A percentile compares a stretch with the other conserved stretches of the same genome.
phyloP scores from a whole-genome alignment of 495 filamentous ascomycete species.

The Amphirosellinia nigrospora region DNA sequence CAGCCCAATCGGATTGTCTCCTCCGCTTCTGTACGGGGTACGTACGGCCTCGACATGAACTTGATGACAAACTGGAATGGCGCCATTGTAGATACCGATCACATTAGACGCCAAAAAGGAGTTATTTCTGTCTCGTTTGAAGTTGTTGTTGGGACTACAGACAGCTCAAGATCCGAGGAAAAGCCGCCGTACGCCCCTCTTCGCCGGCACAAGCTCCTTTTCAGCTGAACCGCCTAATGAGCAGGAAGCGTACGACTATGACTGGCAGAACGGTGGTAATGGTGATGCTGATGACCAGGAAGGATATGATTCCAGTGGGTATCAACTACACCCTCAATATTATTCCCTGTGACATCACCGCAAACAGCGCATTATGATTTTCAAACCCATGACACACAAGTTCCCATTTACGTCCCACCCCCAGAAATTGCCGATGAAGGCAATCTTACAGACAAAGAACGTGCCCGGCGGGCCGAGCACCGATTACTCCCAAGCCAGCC shows the following conservation, averaged over 20 bases:
- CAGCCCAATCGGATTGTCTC: slow-evolving; percentile 62
- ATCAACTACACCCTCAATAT: slow-evolving; percentile 32
- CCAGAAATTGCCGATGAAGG: slow-evolving; percentile 61
- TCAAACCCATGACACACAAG: slow-evolving; percentile 32
- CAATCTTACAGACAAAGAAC: slow-evolving; percentile 70
- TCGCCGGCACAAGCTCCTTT: slow-evolving; percentile 36
- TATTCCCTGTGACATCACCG: slow-evolving; percentile 33
- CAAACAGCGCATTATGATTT: slow-evolving; percentile 41
- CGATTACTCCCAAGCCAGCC: slow-evolving; percentile 74
- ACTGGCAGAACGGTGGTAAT: slow-evolving; percentile 38
- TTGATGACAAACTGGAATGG: slow-evolving; percentile 63
- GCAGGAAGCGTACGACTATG: slow-evolving; percentile 40
- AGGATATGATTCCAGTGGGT: slow-evolving; percentile 27
- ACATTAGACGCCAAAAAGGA: slow-evolving; percentile 83
- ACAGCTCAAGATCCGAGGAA: slow-evolving; percentile 70
- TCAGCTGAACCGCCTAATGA: slow-evolving; percentile 25
- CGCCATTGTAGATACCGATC: slow-evolving; percentile 87
- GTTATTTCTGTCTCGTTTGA: slow-evolving; percentile 84
- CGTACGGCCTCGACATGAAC: slow-evolving; percentile 48
- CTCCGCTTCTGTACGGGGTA: slow-evolving; percentile 35
- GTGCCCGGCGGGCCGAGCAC: slow-evolving; percentile 69
- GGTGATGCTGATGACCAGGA: slow-evolving; percentile 39
- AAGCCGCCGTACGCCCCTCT: slow-evolving; percentile 46
- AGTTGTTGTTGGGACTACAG: slow-evolving; percentile 84
- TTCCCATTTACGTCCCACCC: slow-evolving; percentile 55